Percentiles rank a stretch among this genome's conserved stretches.
Evolutionary conservation across 2,329 filamentous ascomycete genomes (phyloP).

Genomic region (Fusarium protoensiforme): DNA sequence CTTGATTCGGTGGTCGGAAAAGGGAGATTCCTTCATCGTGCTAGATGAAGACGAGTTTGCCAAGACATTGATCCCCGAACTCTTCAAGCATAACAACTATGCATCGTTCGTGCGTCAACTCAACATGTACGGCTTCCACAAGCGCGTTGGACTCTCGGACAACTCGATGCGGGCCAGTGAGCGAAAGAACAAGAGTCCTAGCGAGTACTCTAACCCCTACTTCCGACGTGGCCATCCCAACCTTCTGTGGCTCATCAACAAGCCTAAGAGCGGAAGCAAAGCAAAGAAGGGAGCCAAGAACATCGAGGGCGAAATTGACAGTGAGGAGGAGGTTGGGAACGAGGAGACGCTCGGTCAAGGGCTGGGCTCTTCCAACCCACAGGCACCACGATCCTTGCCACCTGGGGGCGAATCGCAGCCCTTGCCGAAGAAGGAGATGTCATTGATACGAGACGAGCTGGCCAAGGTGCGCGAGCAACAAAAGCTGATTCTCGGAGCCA

Average conservation of each 20-base stretch:
- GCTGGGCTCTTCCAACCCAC: conserved; percentile 28
- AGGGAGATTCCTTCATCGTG: conserved; percentile 96
- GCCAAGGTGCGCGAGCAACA: conserved; percentile 87
- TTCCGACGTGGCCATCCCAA: conserved; percentile 95
- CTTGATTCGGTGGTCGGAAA: conserved; percentile 95
- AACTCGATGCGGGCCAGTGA: conserved; percentile 98
- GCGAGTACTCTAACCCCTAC: conserved; percentile 97
- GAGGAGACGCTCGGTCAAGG: conserved; percentile 52
- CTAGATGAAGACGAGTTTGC: conserved; percentile 98
- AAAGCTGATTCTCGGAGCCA: conserved; percentile 83
- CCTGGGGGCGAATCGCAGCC: conserved; percentile 60
- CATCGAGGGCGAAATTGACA: conserved; percentile 77
- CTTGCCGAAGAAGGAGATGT: conserved; percentile 77
- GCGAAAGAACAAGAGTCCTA: conserved; percentile 96
- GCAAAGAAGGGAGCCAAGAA: conserved; percentile 69
- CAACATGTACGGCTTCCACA: conserved; percentile 99
- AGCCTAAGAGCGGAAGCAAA: conserved; percentile 81
- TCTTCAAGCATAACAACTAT: conserved; percentile 99
- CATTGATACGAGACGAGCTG: conserved; percentile 82
- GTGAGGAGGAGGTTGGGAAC: conserved; percentile 62
- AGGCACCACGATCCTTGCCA: conserved; percentile 49
- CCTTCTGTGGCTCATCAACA: conserved; percentile 94
- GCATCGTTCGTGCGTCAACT: conserved; percentile 95
- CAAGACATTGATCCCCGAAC: conserved; percentile 93
- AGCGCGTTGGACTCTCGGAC: conserved; percentile 91